Base-by-base conservation (phyloP, 164 flowering plant genomes). In the Vitis vinifera region DNA sequence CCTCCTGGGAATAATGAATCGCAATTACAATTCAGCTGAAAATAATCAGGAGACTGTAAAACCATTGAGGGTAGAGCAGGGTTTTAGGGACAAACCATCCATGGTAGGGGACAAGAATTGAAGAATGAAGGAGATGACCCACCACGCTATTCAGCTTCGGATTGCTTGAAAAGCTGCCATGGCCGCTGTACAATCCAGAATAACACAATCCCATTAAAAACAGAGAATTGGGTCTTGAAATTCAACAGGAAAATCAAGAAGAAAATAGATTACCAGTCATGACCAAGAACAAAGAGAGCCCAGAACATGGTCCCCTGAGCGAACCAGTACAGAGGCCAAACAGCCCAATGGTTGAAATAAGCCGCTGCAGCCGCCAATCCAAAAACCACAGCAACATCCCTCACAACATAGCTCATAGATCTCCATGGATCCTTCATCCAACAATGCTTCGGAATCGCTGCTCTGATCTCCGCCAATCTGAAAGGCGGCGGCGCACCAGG, bases 221-320 rank as follows among this genome's bases (percentile, higher is more conserved):
- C 17, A 60, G 63, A 52, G 19, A 59, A 47, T 19, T 17, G 5
- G 48, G 44, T 49, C 44, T 51, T n/a, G n/a, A 55, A 16, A 67
- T 17, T 29, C 67, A 4, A 16, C 12, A 12, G 30, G 23, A 55
- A n/a, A 27, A 19, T 61, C 63, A 61, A 44, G 17, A 53, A 59
- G 27, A 63, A 63, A 23, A 15, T 23, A 63, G 62, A 59, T 73
- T 76, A 89, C 97, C 93, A 87, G 37, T 91, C 97, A 80, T 90
- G 97, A 29, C 94, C 97, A 78, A 91, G 91, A 79, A 91, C 94
- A 81, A 90, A 91, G 63, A 91, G 80, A 69, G 91, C 94, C 94
- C 94, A 91, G 55, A 91, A 91, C 97, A 91, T 90, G 66, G 97
- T 91, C 13, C 94, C 88, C 68, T 89, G 94, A 70, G 87, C 93